A percentile compares a stretch with the other conserved stretches of the same genome.
Conservation (phyloP, 371 early-diverging fungal genomes). For the Encephalitozoon intestinalis region DNA sequence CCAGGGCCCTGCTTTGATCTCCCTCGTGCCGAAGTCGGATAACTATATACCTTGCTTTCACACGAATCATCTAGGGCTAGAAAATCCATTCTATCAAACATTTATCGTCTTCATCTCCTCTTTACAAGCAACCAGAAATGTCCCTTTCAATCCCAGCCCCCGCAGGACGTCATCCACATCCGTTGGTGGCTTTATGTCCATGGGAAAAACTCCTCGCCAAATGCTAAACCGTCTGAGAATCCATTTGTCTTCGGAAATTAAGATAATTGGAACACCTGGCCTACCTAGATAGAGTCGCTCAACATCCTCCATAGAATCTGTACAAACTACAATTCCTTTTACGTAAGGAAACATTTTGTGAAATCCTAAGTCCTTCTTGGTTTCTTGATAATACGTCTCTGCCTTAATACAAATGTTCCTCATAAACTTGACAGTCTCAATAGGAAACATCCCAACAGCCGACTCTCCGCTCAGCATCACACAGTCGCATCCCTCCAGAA, state of each 20-base stretch:
- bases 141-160: not conserved
- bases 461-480: slow-evolving; percentile 97
- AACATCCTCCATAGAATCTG: not conserved
- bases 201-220: not conserved
- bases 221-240: not conserved
- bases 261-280: not conserved
- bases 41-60: not conserved
- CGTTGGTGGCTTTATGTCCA: not conserved
- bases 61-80: not conserved
- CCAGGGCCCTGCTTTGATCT: not conserved
- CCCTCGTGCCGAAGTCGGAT: not conserved
- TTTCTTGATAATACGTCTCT: not conserved
- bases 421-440: slow-evolving; percentile 59
- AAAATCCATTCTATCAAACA: not conserved
- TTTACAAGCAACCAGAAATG: not conserved
- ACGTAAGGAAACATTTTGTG: not conserved
- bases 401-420: slow-evolving; percentile 36
- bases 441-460: slow-evolving; percentile 76
- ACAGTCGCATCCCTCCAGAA: slow-evolving; percentile 85
- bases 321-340: not conserved
- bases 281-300: not conserved
- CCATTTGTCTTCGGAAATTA: not conserved
- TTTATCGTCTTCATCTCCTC: not conserved
- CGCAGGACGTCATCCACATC: not conserved
- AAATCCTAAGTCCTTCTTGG: not conserved